Evolutionary conservation across 257 asterid species (phyloP).

Genomic region (Osmanthus fragrans): DNA sequence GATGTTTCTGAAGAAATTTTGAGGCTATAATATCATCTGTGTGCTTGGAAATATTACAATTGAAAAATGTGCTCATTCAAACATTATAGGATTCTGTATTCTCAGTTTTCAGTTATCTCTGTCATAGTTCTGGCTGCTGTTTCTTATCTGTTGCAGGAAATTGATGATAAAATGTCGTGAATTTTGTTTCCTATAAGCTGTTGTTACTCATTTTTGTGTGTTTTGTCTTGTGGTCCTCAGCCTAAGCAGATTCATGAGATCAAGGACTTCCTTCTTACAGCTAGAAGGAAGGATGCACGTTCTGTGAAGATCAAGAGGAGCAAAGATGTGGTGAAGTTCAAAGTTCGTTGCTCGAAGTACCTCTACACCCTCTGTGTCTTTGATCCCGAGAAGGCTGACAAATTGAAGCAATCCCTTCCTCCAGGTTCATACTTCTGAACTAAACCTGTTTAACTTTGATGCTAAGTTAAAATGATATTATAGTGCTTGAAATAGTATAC

Average conservation of each 20-base stretch:
- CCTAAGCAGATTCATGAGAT: conserved; percentile 65
- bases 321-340: conserved; percentile 57
- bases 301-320: conserved; percentile 54
- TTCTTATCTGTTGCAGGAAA: neutral
- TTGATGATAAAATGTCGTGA: neutral
- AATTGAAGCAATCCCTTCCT: conserved; percentile 61
- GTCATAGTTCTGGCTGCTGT: neutral
- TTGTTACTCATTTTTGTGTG: neutral
- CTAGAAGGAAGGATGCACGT: conserved; percentile 61
- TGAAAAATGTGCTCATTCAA: neutral
- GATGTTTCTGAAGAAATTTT: neutral
- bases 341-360: conserved; percentile 63
- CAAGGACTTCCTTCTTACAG: conserved; percentile 58
- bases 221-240: conserved; percentile 25
- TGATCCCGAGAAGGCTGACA: conserved; percentile 51
- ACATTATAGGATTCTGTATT: neutral
- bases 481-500: neutral
- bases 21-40: neutral
- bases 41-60: neutral
- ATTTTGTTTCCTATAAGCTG: neutral
- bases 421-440: conserved; percentile 37
- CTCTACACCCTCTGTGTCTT: conserved; percentile 55
- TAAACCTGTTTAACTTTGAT: neutral
- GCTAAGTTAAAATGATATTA: neutral
- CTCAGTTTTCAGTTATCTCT: neutral